A percentile compares a stretch with the other conserved stretches of the same genome.
Evolutionary conservation across 1,284 basidiomycete genomes (phyloP).

Genomic region (Fomitopsis betulina): DNA sequence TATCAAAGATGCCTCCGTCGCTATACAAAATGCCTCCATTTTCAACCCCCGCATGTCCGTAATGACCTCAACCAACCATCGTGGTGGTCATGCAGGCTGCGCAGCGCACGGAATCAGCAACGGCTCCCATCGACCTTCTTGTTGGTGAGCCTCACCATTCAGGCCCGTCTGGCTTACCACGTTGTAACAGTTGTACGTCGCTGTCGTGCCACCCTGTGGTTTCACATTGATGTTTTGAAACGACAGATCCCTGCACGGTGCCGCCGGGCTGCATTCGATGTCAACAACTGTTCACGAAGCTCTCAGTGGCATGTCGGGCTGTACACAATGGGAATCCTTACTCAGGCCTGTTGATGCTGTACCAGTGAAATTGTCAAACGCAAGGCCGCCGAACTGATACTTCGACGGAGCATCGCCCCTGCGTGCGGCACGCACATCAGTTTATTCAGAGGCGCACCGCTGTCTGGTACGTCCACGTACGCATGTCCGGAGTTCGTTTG

Average conservation of each 20-base stretch:
- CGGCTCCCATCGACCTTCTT: not conserved
- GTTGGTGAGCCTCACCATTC: constrained; percentile 19
- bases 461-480: constrained; percentile 26
- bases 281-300: constrained; percentile 39
- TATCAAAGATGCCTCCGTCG: not conserved
- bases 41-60: not conserved
- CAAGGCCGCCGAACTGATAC: constrained; percentile 43
- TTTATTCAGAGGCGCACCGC: not conserved
- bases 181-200: constrained; percentile 43
- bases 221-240: constrained; percentile 41
- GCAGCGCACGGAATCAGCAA: not conserved
- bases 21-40: not conserved
- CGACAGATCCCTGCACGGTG: constrained; percentile 40
- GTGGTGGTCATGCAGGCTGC: constrained; percentile 1
- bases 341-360: constrained; percentile 38
- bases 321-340: constrained; percentile 23
- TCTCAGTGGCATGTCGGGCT: not conserved
- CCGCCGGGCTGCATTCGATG: constrained; percentile 49
- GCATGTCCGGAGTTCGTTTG: constrained; percentile 50
- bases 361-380: constrained; percentile 46
- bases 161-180: constrained; percentile 38
- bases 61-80: not conserved
- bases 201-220: constrained; percentile 31
- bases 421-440: constrained; percentile 19
- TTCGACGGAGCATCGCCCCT: constrained; percentile 49